Evolutionary conservation across 371 early-diverging fungal species (phyloP).

Genomic region (Mortierella sp.): DNA sequence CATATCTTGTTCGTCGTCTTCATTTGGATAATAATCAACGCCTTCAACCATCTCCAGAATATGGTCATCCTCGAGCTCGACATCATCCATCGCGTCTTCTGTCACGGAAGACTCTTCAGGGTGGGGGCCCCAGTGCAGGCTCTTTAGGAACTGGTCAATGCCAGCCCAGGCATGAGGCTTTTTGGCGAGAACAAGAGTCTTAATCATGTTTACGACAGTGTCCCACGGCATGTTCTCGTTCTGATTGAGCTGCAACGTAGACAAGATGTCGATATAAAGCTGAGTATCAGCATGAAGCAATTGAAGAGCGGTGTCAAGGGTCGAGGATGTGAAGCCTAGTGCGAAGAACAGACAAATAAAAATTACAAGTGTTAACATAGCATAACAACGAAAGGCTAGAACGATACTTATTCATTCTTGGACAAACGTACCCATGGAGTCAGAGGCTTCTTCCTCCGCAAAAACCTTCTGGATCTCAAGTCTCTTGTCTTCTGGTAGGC

Average conservation of each 20-base stretch:
- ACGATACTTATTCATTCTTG: too few relatives aligned
- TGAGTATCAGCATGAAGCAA: slow-evolving; percentile 51
- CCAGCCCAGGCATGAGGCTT: slow-evolving; percentile 54
- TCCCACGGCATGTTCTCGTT: slow-evolving; percentile 57
- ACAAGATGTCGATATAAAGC: slow-evolving; percentile 55
- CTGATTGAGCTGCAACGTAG: slow-evolving; percentile 55
- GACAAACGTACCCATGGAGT: slow-evolving; percentile 56
- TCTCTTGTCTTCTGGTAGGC: slow-evolving; percentile 35
- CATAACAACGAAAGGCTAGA: too few relatives aligned
- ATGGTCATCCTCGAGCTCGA: slow-evolving; percentile 33
- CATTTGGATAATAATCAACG: slow-evolving; percentile 43
- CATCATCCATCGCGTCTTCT: background rate
- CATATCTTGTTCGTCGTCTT: slow-evolving; percentile 32
- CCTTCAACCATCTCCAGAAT: slow-evolving; percentile 47
- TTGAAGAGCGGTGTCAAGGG: slow-evolving; percentile 37
- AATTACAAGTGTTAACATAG: background rate
- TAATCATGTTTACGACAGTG: slow-evolving; percentile 44
- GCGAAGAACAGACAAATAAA: background rate
- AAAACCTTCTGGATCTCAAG: slow-evolving; percentile 54
- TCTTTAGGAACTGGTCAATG: slow-evolving; percentile 48
- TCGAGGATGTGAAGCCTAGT: slow-evolving; percentile 38
- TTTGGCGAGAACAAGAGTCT: slow-evolving; percentile 33
- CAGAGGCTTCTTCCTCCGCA: slow-evolving; percentile 55
- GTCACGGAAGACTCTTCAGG: too few relatives aligned
- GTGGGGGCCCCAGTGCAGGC: slow-evolving; percentile 40